Base-by-base conservation (phyloP, 495 filamentous ascomycete genomes). In the Amphirosellinia nigrospora region DNA sequence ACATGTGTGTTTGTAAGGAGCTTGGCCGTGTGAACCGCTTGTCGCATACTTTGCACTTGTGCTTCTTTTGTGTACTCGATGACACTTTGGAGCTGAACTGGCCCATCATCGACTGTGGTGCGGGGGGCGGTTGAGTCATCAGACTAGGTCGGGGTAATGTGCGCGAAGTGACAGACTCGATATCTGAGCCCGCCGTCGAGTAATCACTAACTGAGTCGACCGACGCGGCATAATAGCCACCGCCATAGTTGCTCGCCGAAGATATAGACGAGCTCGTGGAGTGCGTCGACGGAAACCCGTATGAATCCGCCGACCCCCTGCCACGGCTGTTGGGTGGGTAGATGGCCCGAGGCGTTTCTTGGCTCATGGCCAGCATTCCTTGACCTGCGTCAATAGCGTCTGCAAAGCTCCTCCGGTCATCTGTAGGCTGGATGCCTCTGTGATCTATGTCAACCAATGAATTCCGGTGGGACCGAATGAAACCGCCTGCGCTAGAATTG, bases 21-120 rank as follows among this genome's bases (percentile, higher is more conserved):
- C 95, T 98, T 0, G 96, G 96, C 46, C 96, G 89, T 11, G 96
- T 98, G 80, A 99, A 99, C 9, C 96, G 89, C 88, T 99, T 99
- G 82, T 98, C 96, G 85, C 96, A 99, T 61, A 99, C 93, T 85
- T 98, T 98, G 87, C 96, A 99, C 82, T 97, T 98, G 84, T 99
- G 96, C 86, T 98, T 99, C 89, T 99, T 99, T 77, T 98, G 95
- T 34, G 96, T 94, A 82, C 92, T 96, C 28, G 94, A 95, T 11
- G 93, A 93, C 58, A 98, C 90, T 79, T 98, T 98, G 53, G 96
- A 98, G 84, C 93, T 98, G 84, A 99, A 99, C 71, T 96, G 95
- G 58, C 93, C 90, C 96, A 99, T 99, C 93, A 99, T 98, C 4
- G 94, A 95, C 77, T 96, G 93, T 16, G 94, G 95, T 38, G 94